These are phyloP conservation scores for Colletotrichum australisinense DNA, from an alignment of 2,329 filamentous ascomycete species.

Conservation along the genomic window DNA sequence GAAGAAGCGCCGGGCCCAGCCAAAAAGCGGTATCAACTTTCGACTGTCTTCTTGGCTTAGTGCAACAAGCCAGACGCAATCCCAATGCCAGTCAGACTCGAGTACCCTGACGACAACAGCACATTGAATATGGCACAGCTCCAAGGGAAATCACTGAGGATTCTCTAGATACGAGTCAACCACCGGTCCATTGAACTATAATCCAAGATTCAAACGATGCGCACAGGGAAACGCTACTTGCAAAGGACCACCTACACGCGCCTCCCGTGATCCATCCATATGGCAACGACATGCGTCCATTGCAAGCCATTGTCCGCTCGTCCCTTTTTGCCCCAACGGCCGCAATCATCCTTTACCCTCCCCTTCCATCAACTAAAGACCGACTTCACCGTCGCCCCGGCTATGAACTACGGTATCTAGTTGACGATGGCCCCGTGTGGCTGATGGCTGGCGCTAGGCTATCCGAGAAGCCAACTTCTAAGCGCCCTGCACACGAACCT, in stretches of 20 bases:
- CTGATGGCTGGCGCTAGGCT: conserved; percentile 19
- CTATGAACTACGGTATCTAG: background rate
- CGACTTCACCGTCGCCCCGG: background rate
- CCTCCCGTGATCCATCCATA: background rate
- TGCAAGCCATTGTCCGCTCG: conserved; percentile 5
- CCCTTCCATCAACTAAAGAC: background rate
- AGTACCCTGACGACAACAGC: background rate
- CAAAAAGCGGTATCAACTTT: background rate
- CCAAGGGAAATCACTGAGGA: background rate
- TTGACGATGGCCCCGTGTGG: conserved; percentile 18
- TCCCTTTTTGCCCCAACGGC: conserved; percentile 3
- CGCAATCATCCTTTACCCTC: background rate
- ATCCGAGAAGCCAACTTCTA: conserved; percentile 9
- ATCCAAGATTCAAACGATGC: background rate
- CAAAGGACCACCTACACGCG: background rate
- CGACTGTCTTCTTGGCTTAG: background rate
- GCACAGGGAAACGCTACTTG: background rate
- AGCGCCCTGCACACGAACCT: conserved; percentile 16
- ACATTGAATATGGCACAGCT: background rate
- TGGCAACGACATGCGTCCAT: conserved; percentile 11
- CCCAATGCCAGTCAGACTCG: background rate
- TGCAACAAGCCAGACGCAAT: background rate
- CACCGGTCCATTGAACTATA: background rate
- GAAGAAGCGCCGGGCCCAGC: background rate
- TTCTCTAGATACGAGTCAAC: background rate